Conservation (phyloP, 2,329 filamentous ascomycete genomes). For the Calonectria honghensis region DNA sequence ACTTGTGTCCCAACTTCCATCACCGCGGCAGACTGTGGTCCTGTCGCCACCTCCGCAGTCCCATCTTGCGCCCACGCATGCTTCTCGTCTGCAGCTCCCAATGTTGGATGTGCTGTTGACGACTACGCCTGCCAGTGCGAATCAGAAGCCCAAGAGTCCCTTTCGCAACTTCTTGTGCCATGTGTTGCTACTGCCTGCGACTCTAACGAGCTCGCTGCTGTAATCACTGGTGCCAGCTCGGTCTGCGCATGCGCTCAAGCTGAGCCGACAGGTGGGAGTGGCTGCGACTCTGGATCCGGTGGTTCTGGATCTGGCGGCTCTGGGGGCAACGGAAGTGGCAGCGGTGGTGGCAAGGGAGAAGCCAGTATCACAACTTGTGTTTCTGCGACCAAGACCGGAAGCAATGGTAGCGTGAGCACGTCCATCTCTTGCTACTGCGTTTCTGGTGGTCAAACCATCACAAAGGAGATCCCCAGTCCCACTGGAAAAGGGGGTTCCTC, state of each 20-base stretch:
- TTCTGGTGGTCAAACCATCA: constrained; percentile 31
- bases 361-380: constrained; percentile 34
- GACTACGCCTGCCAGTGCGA: constrained; percentile 57
- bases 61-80: constrained; percentile 55
- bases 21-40: constrained; percentile 48
- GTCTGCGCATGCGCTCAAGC: constrained; percentile 50
- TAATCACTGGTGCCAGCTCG: constrained; percentile 54
- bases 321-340: not conserved
- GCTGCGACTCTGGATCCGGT: constrained; percentile 12
- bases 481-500: not conserved
- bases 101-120: constrained; percentile 51
- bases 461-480: not conserved
- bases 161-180: constrained; percentile 54
- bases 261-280: constrained; percentile 15
- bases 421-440: constrained; percentile 30
- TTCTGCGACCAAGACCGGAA: constrained; percentile 32
- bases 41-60: constrained; percentile 53
- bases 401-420: constrained; percentile 21
- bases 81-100: constrained; percentile 53
- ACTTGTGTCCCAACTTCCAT: constrained; percentile 37
- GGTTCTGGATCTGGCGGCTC: constrained; percentile 22
- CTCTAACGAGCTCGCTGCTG: constrained; percentile 48
- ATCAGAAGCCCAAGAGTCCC: constrained; percentile 47
- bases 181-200: constrained; percentile 56
- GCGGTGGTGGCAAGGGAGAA: constrained; percentile 15